Conservation (phyloP, 768 basidiomycete species). For the Auricularia heimuer region DNA sequence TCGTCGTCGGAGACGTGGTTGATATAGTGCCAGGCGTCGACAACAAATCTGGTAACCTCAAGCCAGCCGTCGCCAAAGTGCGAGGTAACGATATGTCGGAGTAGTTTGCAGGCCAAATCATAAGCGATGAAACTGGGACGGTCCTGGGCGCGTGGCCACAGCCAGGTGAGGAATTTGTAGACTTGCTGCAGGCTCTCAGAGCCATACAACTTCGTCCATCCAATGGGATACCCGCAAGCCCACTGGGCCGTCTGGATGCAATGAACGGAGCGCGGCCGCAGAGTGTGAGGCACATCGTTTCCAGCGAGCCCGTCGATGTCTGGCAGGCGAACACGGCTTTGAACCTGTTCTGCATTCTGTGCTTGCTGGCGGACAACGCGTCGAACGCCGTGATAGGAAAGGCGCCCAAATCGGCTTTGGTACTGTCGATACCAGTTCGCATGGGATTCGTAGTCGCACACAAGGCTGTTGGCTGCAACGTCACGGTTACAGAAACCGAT, state of each 20-base stretch:
- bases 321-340: not conserved
- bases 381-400: not conserved
- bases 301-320: not conserved
- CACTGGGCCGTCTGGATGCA: conserved; percentile 15
- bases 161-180: not conserved
- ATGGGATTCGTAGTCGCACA: not conserved
- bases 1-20: conserved; percentile 12
- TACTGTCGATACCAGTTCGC: not conserved
- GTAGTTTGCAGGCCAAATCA: conserved; percentile 13
- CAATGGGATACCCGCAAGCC: conserved; percentile 15
- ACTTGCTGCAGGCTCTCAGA: conserved; percentile 10
- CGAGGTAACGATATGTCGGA: conserved; percentile 13
- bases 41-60: conserved; percentile 21
- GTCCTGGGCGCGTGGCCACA: too few relatives aligned
- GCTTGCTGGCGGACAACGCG: not conserved
- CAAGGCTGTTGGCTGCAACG: not conserved
- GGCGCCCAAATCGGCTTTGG: not conserved
- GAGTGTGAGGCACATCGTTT: conserved; percentile 6
- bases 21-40: conserved; percentile 18
- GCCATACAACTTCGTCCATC: conserved; percentile 14
- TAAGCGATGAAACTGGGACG: conserved; percentile 9
- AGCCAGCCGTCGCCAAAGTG: conserved; percentile 10
- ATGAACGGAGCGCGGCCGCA: conserved; percentile 11
- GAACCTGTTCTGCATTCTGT: not conserved
- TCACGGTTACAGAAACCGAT: not conserved